Evolutionary conservation across 768 basidiomycete genomes (phyloP).

Genomic region (Cystobasidium ongulense): DNA sequence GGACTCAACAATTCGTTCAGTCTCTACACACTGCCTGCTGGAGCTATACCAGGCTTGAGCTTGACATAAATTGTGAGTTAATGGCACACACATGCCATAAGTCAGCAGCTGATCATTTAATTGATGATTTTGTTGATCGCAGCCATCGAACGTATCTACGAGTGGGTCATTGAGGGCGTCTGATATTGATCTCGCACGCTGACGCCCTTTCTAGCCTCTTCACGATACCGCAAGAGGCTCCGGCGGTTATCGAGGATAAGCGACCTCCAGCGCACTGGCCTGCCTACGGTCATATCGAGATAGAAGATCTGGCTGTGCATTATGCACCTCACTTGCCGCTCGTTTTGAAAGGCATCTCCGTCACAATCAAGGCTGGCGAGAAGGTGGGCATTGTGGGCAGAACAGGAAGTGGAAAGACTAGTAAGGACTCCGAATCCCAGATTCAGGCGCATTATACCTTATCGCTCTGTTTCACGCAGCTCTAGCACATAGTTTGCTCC

Average conservation of each 20-base stretch:
- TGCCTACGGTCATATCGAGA: slow-evolving; percentile 44
- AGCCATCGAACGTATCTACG: slow-evolving; percentile 57
- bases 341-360: slow-evolving; percentile 44
- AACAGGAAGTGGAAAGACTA: slow-evolving; percentile 57
- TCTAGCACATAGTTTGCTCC: slow-evolving; percentile 48
- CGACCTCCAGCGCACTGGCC: slow-evolving; percentile 49
- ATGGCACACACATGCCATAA: not conserved
- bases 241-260: slow-evolving; percentile 38
- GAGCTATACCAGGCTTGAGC: slow-evolving; percentile 47
- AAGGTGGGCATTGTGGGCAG: slow-evolving; percentile 50
- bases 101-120: not conserved
- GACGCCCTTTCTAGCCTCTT: not conserved
- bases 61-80: slow-evolving; percentile 14
- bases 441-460: not conserved
- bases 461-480: not conserved
- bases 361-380: slow-evolving; percentile 45
- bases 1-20: slow-evolving; percentile 38
- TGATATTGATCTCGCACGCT: not conserved
- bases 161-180: not conserved
- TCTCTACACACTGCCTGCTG: slow-evolving; percentile 42
- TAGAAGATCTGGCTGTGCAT: slow-evolving; percentile 43
- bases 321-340: slow-evolving; percentile 42
- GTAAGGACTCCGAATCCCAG: not conserved
- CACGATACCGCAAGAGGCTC: slow-evolving; percentile 39
- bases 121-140: not conserved